Conservation (phyloP, 2,329 filamentous ascomycete genomes). For the Aspergillus terreus region DNA sequence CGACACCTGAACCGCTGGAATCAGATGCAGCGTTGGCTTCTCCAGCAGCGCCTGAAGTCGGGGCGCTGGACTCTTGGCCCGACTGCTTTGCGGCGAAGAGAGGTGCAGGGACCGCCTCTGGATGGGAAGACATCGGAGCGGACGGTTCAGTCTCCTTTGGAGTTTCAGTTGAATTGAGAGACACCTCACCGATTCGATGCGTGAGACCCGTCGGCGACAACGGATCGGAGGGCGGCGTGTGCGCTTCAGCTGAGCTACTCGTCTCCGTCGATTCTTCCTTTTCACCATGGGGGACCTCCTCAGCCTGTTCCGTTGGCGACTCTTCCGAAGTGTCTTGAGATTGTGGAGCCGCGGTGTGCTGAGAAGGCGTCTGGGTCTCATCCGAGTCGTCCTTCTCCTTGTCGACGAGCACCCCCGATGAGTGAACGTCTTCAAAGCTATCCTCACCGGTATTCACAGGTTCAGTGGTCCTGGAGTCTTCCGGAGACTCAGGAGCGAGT, state of each 20-base stretch:
- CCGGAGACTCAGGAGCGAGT: slow-evolving; percentile 50
- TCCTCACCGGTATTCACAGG: slow-evolving; percentile 82
- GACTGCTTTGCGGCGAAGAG: slow-evolving; percentile 53
- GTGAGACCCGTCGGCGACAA: slow-evolving; percentile 53
- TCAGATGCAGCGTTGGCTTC: slow-evolving; percentile 15
- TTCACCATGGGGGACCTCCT: neutral
- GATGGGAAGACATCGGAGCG: slow-evolving; percentile 48
- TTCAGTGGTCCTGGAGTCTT: slow-evolving; percentile 67
- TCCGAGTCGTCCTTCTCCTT: slow-evolving; percentile 64
- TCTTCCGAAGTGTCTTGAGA: slow-evolving; percentile 14
- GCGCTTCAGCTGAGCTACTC: slow-evolving; percentile 17
- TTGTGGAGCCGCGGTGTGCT: slow-evolving; percentile 20
- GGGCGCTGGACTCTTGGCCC: slow-evolving; percentile 19
- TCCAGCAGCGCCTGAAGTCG: slow-evolving; percentile 15
- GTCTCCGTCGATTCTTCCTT: neutral
- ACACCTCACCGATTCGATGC: slow-evolving; percentile 54
- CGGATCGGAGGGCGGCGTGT: slow-evolving; percentile 27
- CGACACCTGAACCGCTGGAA: slow-evolving; percentile 11
- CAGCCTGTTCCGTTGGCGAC: neutral
- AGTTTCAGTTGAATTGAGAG: slow-evolving; percentile 58
- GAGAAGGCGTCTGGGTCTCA: slow-evolving; percentile 44
- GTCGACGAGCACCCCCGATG: slow-evolving; percentile 67
- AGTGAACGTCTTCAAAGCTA: slow-evolving; percentile 83
- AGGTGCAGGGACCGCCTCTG: slow-evolving; percentile 67
- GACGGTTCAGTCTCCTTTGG: slow-evolving; percentile 27